Evolutionary conservation across 352 stramenopile genomes (phyloP), one percentile per base, ranked within the genome.

Genomic region (Phytophthora constricta): DNA sequence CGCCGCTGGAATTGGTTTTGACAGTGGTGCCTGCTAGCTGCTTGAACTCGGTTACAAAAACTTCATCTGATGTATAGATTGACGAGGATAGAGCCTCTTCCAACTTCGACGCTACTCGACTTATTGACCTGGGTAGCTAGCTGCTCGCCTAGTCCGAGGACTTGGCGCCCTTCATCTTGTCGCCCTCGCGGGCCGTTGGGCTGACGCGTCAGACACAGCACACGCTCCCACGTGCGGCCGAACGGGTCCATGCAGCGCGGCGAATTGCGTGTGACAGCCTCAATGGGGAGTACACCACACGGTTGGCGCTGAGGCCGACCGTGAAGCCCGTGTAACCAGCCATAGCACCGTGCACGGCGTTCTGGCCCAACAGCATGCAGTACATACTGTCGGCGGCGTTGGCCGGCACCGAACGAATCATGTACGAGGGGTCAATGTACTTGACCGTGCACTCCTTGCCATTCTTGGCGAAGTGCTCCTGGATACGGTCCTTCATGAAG

Each of bases 341-440:
- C 97, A 99, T 99, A 42, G 96, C 91, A 48, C 97, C 97, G 71
- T 99, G 97, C 47, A 99, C 97, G 20, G 97, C 97, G 79, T 99
- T 99, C 80, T 99, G 97, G 27, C 91, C 95, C 17, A 99, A 86
- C 72, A 99, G 90, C 94, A 99, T 98, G 78, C 97, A 99, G 77
- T 99, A 98, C 47, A 99, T 73, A 64, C 77, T 92, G 58, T 99
- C 97, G 41, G 90, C 90, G 22, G 93, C 89, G 71, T 98, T 98
- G 27, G 97, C 94, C 23, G 96, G 87, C 62, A 98, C 93, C 58
- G 77, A 89, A 54, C 90, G 93, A 71, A 99, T 98, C 91, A 98
- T 98, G 80, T 99, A 99, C 43, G 93, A 98, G 58, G 97, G 97
- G 76, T 99, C 96, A 77, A 99, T 98, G 82, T 99, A 99, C 81